A percentile compares a stretch with the other conserved stretches of the same genome.
phyloP scores from a whole-genome alignment of 805 yeast genomes.

The Lachancea quebecensis region DNA sequence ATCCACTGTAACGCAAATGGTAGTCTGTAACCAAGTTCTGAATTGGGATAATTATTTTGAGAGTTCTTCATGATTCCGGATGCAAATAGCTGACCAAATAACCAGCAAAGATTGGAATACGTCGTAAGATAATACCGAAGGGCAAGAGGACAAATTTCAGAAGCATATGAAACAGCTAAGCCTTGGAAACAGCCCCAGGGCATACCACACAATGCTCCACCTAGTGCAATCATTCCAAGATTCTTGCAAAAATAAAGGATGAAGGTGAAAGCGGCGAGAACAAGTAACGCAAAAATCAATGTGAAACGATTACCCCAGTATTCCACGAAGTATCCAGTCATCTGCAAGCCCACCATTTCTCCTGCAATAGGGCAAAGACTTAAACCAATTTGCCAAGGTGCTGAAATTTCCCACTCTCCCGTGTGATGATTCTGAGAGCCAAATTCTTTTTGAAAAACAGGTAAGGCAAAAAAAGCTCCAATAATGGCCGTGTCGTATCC shows the following conservation, averaged over 20 bases:
- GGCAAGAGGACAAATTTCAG: constrained; percentile 49
- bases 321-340: constrained; percentile 41
- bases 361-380: constrained; percentile 32
- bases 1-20: constrained; percentile 59
- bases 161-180: constrained; percentile 47
- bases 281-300: constrained; percentile 28
- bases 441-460: constrained; percentile 37
- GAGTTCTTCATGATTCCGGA: constrained; percentile 43
- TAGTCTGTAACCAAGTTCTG: constrained; percentile 40
- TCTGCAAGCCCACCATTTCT: constrained; percentile 40
- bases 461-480: constrained; percentile 39
- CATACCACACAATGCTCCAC: constrained; percentile 40
- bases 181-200: constrained; percentile 54
- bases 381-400: constrained; percentile 38
- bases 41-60: constrained; percentile 14
- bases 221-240: constrained; percentile 35
- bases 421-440: constrained; percentile 29
- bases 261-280: constrained; percentile 37
- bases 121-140: constrained; percentile 45
- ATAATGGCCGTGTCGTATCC: constrained; percentile 42
- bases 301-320: constrained; percentile 40
- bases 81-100: constrained; percentile 49
- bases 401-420: constrained; percentile 32
- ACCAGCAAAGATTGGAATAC: constrained; percentile 47
- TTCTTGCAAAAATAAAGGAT: constrained; percentile 41